These are phyloP conservation scores for Oxytropis ochrocephala DNA, from an alignment of 306 rosid genomes.

Conservation along the genomic window DNA sequence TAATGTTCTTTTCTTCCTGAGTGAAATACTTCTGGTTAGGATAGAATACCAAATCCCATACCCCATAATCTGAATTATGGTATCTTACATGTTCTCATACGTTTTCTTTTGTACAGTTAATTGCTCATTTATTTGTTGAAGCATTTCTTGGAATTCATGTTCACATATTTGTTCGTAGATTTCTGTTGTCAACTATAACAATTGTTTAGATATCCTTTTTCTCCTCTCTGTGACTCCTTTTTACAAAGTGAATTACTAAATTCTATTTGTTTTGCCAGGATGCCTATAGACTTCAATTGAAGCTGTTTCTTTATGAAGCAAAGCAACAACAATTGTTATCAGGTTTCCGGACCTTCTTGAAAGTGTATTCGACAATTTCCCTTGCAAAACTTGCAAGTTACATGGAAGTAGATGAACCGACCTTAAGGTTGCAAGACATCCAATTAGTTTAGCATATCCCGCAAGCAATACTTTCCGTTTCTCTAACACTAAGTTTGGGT, in stretches of 20 bases:
- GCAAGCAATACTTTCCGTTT: neutral
- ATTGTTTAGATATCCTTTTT: conserved; percentile 1
- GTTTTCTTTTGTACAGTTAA: neutral
- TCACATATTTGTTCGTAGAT: neutral
- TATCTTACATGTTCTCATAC: neutral
- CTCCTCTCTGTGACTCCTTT: neutral
- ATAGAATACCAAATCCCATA: neutral
- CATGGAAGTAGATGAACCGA: conserved; percentile 95
- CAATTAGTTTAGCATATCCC: neutral
- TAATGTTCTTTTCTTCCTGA: neutral
- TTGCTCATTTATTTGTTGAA: neutral
- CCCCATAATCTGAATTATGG: neutral
- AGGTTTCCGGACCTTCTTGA: conserved; percentile 83
- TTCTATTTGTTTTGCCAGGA: conserved; percentile 47
- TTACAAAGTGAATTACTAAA: neutral
- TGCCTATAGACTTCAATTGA: conserved; percentile 95
- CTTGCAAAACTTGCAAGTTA: conserved; percentile 81
- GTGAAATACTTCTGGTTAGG: neutral
- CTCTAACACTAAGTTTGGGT: neutral
- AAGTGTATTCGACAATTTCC: conserved; percentile 81
- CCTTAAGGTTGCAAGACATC: conserved; percentile 56
- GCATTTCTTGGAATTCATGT: neutral
- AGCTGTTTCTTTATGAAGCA: conserved; percentile 89
- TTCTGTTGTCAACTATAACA: neutral
- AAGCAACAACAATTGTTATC: conserved; percentile 91